A percentile compares a stretch with the other conserved stretches of the same genome.
phyloP scores from a whole-genome alignment of 2,329 filamentous ascomycete genomes.

The Cladosporium sp. region DNA sequence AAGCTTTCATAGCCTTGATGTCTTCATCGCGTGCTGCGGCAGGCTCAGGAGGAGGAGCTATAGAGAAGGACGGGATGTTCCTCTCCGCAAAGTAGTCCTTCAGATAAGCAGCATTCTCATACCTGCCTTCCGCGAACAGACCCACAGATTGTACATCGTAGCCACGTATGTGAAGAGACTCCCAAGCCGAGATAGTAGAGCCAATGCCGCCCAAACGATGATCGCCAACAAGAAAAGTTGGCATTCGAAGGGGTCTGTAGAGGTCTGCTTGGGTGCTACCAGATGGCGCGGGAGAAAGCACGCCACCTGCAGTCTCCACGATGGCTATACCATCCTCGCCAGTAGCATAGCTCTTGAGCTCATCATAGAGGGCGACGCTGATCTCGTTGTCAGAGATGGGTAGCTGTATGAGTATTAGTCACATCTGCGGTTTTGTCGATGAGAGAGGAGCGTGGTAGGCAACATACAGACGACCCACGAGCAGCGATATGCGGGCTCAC shows the following conservation, averaged over 20 bases:
- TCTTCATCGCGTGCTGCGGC: conserved; percentile 42
- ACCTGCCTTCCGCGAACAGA: conserved; percentile 60
- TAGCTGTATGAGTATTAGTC: not conserved
- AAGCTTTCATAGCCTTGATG: conserved; percentile 51
- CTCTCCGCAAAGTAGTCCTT: conserved; percentile 58
- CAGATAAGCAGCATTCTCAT: conserved; percentile 64
- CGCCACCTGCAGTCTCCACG: conserved; percentile 75
- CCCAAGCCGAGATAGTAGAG: conserved; percentile 71
- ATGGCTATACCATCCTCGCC: conserved; percentile 54
- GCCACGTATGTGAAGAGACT: conserved; percentile 69
- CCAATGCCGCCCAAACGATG: conserved; percentile 72
- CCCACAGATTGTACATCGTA: conserved; percentile 68
- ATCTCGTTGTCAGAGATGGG: conserved; percentile 28
- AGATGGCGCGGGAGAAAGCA: conserved; percentile 71
- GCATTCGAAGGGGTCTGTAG: conserved; percentile 66
- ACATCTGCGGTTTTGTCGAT: not conserved
- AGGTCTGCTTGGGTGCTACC: conserved; percentile 72
- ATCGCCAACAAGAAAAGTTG: conserved; percentile 69
- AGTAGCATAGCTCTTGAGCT: conserved; percentile 36
- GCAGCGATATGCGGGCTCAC: conserved; percentile 75
- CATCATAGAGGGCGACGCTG: conserved; percentile 37
- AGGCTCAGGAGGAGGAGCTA: conserved; percentile 55
- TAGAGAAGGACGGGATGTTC: conserved; percentile 49
- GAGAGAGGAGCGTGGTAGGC: not conserved
- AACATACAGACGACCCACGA: conserved; percentile 17